Evolutionary conservation across 768 basidiomycete genomes (phyloP).

Genomic region (Agrocybe praecox): DNA sequence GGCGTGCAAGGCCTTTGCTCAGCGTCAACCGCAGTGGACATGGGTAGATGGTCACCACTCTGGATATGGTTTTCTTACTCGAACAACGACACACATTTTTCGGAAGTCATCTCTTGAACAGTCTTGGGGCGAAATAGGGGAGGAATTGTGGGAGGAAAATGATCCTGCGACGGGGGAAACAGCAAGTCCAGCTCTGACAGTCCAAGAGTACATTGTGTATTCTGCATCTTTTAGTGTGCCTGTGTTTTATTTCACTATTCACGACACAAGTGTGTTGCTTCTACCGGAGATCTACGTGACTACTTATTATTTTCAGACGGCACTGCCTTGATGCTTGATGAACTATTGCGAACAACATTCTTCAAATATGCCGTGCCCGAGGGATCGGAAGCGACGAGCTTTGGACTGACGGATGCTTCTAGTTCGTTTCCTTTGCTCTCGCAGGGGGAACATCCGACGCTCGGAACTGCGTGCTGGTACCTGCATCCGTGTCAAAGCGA

Average conservation of each 20-base stretch:
- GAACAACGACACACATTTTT: conserved; percentile 22
- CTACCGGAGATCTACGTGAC: conserved; percentile 1
- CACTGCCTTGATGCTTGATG: conserved; percentile 55
- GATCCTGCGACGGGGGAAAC: conserved; percentile 39
- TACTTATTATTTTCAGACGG: conserved; percentile 53
- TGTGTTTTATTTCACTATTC: conserved; percentile 78
- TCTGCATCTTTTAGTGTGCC: conserved; percentile 84
- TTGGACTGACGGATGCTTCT: conserved; percentile 51
- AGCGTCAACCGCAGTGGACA: conserved; percentile 38
- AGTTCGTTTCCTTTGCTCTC: conserved; percentile 77
- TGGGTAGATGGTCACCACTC: conserved; percentile 23
- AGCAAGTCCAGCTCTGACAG: conserved; percentile 34
- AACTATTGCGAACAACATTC: conserved; percentile 58
- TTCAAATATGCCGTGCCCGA: conserved; percentile 54
- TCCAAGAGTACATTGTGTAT: conserved; percentile 70
- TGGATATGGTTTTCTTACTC: conserved; percentile 30
- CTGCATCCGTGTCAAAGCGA: conserved; percentile 86
- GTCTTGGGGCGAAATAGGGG: conserved; percentile 1
- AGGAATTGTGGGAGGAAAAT: conserved; percentile 25
- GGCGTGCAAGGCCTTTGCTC: conserved; percentile 56
- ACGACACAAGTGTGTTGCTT: conserved; percentile 63
- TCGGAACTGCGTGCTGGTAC: conserved; percentile 79
- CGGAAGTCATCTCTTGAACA: neutral
- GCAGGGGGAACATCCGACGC: conserved; percentile 84
- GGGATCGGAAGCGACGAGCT: conserved; percentile 48